These are phyloP conservation scores for Tylopilus vinaceipallidus DNA, from an alignment of 768 basidiomycete species.

Conservation along the genomic window DNA sequence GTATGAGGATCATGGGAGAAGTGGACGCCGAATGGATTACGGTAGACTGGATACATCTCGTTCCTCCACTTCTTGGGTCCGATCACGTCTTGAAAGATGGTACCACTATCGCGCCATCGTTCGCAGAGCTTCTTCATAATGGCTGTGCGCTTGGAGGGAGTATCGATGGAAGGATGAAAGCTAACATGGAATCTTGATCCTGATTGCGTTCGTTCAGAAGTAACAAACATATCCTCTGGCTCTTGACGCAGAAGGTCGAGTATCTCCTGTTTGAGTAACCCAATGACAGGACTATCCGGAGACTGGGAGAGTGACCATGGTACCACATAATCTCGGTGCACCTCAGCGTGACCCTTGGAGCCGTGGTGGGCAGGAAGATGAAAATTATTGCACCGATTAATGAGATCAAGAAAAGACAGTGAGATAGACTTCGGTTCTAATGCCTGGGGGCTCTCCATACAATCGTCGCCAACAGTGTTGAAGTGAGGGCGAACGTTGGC, in stretches of 20 bases:
- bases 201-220: constrained; percentile 33
- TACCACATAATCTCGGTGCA: constrained; percentile 45
- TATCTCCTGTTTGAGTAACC: constrained; percentile 57
- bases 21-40: constrained; percentile 57
- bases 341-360: constrained; percentile 21
- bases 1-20: constrained; percentile 35
- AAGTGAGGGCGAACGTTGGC: neutral
- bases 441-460: constrained; percentile 4
- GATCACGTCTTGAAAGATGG: constrained; percentile 58
- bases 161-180: constrained; percentile 52
- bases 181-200: constrained; percentile 36
- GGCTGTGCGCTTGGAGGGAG: constrained; percentile 55
- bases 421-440: neutral
- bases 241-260: constrained; percentile 54
- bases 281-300: constrained; percentile 53
- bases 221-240: constrained; percentile 40
- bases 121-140: constrained; percentile 67
- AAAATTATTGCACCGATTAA: constrained; percentile 74
- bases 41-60: constrained; percentile 81
- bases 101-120: constrained; percentile 67
- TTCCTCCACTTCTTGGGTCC: constrained; percentile 79
- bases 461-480: no score
- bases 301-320: constrained; percentile 55
- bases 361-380: constrained; percentile 34
- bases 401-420: constrained; percentile 56